Evolutionary conservation across 345 rosid genomes (phyloP).

Genomic region (Eucalyptus regnans): DNA sequence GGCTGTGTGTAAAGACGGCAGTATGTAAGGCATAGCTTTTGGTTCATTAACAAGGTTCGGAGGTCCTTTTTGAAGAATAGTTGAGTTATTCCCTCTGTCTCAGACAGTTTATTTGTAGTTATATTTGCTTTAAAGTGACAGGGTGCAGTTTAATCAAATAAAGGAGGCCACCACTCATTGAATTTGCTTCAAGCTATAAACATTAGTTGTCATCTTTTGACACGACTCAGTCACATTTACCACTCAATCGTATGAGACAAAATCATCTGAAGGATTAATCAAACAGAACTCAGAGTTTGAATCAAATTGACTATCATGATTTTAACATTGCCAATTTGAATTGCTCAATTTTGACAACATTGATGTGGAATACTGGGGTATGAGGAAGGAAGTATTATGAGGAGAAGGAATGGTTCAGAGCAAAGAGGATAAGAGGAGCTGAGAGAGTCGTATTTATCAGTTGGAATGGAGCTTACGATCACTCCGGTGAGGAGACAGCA

Average conservation of each 20-base stretch:
- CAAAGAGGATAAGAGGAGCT: neutral
- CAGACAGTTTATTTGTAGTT: neutral
- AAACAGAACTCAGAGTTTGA: neutral
- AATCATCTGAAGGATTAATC: neutral
- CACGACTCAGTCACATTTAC: neutral
- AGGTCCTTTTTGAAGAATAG: neutral
- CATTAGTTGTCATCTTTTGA: neutral
- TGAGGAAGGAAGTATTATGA: neutral
- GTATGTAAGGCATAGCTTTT: neutral
- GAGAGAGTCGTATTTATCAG: neutral
- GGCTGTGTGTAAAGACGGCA: neutral
- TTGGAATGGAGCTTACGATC: neutral
- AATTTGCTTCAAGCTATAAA: neutral
- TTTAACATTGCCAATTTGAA: neutral
- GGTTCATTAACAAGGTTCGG: neutral
- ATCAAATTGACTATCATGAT: neutral
- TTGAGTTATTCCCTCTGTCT: neutral
- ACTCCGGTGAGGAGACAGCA: neutral
- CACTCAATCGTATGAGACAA: neutral
- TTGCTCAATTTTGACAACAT: neutral
- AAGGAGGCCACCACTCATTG: neutral
- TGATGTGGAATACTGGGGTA: neutral
- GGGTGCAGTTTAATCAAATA: neutral
- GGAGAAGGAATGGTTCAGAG: neutral
- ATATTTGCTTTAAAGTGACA: neutral